Base-by-base conservation (phyloP, 345 rosid species). In the Ceriops zippeliana region DNA sequence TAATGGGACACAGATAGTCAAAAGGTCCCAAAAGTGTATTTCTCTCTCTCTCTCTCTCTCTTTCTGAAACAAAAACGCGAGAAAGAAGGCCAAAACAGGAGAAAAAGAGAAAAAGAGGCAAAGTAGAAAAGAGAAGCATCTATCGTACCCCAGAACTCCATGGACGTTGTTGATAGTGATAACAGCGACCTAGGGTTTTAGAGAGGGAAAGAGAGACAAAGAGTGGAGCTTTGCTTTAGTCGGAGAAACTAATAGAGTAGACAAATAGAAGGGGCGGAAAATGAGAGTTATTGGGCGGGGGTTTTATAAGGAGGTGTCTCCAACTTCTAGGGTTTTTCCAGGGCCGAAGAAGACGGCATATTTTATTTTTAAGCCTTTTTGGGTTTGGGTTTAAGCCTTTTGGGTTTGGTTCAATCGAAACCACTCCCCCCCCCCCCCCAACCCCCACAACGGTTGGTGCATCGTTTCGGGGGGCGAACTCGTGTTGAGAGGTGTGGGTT, bases 101-200 rank as follows among this genome's bases (percentile, higher is more conserved):
- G 15, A 42, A 42, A 42, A 10, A 1, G 26, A 24, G 26, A 24
- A 24, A 24, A 24, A 2, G 47, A 13, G 47, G 47, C 47, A 42
- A 13, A 15, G 19, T 16, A 42, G 49, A 42, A 4, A 52, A 26
- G 10, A 31, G 2, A 32, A 15, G n/a, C 17, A 20, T 11, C 13
- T 8, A 34, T 42, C 49, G 51, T 59, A 75, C 78, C 78, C 78
- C 78, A 75, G 31, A 75, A 75, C 70, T 69, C 65, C 77, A 74
- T 74, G 38, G 77, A 20, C 49, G 17, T 42, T 42, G 49, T 13
- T 42, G 17, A 42, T 13, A 16, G 47, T 0, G 47, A 38, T 11
- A 3, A 38, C 2, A 13, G 19, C 3, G 4, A 42, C 0, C 49
- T 42, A 42, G 49, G 49, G 49, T 42, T 3, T 42, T 42, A 11